Evolutionary conservation across 352 stramenopile genomes (phyloP), one percentile per base, ranked within the genome.

Genomic region (Bremia lactucae): DNA sequence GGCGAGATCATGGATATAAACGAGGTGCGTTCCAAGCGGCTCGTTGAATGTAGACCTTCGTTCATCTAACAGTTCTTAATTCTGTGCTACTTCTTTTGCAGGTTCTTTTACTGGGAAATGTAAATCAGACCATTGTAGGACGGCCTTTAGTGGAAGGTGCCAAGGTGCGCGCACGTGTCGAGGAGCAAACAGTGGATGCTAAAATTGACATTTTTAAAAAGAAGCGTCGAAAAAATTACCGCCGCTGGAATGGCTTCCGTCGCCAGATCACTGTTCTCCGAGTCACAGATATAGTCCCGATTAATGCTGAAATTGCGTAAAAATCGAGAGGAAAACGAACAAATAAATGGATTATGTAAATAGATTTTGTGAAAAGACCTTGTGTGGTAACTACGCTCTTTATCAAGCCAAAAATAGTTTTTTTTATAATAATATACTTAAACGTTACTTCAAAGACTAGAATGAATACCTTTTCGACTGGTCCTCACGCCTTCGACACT

Each of bases 171-270:
- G 79, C 74, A 9, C 77, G 76, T 29, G 79, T 92, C 42, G 79
- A 92, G 51, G 79, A 92, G 55, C 79, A 92, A 62, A 92, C 79
- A 31, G 52, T 92, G 31, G 79, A 92, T 50, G 71, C 75, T 40
- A 92, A 92, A 57, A 87, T 92, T 41, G 77, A 89, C 56, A 78
- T 92, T 46, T 92, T 92, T 63, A 92, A 92, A 68, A 92, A 92
- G 68, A 89, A 89, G 48, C 76, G 79, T 51, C 69, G 79, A 83
- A 92, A 92, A 68, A 89, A 87, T 59, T 92, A 92, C 59, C 79
- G 77, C 39, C 76, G 79, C 52, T 89, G 77, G 79, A 88, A 92
- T 58, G 79, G 79, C 8, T 89, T 87, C 68, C 79, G 79, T 62
- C 79, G 79, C 37, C 46, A 92, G 57, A 74, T 92, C 31, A 92